Evolutionary conservation across 441 rosid genomes (phyloP), one percentile per base, ranked within the genome.

Genomic region (Populus hybrid): DNA sequence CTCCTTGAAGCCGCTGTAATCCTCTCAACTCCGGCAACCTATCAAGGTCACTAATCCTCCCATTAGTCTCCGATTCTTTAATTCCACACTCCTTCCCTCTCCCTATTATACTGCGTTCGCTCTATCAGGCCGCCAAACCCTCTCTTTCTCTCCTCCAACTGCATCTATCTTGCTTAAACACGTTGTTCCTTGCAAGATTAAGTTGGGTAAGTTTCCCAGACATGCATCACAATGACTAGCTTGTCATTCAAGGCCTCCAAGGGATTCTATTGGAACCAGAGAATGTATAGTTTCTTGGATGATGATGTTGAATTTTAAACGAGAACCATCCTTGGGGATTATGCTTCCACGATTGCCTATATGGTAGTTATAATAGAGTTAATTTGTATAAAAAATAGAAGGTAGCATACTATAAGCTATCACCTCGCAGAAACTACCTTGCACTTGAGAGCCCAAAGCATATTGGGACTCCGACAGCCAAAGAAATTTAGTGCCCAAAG

Each of bases 11-110:
- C 83, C 12, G 61, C 80, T 9, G 77, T 80, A 5, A 45, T 72
- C 64, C 87, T 87, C 79, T 85, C 82, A 0, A 80, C 31, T 81
- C 86, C 14, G 83, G 86, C 82, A 82, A 77, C 86, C 74, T 84
- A 0, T 85, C 91, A 8, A 85, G 84, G 89, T 82, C 88, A 16
- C 83, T 85, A 23, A 88, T 84, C 14, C 84, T 82, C 64, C 64
- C 74, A 42, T 80, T 80, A 77, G 26, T 82, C 75, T 81, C 83
- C 72, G 40, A 69, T 23, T 35, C 77, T 67, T 31, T 76, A 0
- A 45, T 1, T 64, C 72, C 77, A 2, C 65, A 59, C 50, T 42
- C 75, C 70, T 87, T n/a, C n/a, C n/a, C 88, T 21, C 88, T 21
- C 88, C 90, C 63, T 38, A 78, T 3, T 86, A 85, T 40, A 28